Base-by-base conservation (phyloP, 768 basidiomycete species). In the Nidularia sp. region DNA sequence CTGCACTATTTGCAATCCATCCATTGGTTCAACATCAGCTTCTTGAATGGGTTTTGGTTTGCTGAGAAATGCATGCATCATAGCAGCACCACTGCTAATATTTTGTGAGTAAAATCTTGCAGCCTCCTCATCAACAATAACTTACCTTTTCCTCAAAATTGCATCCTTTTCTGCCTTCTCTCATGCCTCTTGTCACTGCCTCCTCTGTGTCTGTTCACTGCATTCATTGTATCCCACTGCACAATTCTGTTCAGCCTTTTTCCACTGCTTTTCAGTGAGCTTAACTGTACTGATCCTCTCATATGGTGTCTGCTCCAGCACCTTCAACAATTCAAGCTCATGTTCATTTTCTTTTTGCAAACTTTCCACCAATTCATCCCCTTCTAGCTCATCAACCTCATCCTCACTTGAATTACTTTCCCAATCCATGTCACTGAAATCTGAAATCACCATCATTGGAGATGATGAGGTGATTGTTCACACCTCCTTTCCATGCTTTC, bases 231-330 rank as follows among this genome's bases (percentile, higher is more conserved):
- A 58, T 41, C 53, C 57, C 36, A 58, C 29, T 6, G 51, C 34
- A 29, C 49, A 36, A 22, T 57, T 58, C 7, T 22, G 45, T 33
- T 60, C 57, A 4, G 57, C 57, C 29, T 53, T 53, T 39, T 53
- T 56, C 61, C 57, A 62, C 43, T 52, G 49, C 33, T 36, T 44
- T 42, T 8, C 29, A 48, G 45, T 53, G 34, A 41, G 25, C 22
- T 33, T 32, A 12, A 9, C 10, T 48, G 12, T 18, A 18, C 18
- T 12, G 10, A 52, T 33, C 31, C 52, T 48, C 46, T 47, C 18
- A 42, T 52, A 53, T 29, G 35, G 13, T 25, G 52, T 49, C 3
- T 36, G 15, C n/a, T 25, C 33, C 31, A 34, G 34, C 6, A 12
- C 18, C 22, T 18, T 18, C 18, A 18, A 18, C 18, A 18, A 18